phyloP scores from a whole-genome alignment of 2,329 filamentous ascomycete genomes.

The Cladobotryum mycophilum region DNA sequence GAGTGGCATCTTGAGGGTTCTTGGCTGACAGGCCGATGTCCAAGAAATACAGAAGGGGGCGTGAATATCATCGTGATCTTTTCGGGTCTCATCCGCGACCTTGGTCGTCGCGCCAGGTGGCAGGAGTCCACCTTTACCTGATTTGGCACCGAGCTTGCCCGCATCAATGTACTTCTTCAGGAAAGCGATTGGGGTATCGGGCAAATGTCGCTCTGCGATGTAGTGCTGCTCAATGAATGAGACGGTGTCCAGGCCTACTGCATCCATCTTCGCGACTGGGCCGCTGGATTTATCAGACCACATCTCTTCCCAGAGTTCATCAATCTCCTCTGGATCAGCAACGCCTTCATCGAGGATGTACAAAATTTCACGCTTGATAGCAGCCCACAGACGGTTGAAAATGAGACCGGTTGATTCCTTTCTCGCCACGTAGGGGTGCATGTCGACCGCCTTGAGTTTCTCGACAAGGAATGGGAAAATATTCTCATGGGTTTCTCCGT shows the following conservation, averaged over 20 bases:
- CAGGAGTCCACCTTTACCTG: no score
- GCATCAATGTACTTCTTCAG: no score
- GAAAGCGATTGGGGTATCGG: constrained; percentile 2
- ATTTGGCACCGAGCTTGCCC: no score
- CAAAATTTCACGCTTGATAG: constrained; percentile 46
- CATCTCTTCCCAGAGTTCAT: constrained; percentile 40
- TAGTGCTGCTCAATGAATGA: constrained; percentile 49
- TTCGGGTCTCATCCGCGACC: no score
- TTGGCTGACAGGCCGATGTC: no score
- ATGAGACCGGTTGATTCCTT: constrained; percentile 49
- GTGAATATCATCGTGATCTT: no score
- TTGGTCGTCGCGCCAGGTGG: no score
- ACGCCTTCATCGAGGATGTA: constrained; percentile 45
- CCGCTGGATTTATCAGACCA: constrained; percentile 18
- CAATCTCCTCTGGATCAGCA: constrained; percentile 41
- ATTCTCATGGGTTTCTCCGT: constrained; percentile 34
- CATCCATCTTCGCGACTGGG: constrained; percentile 34
- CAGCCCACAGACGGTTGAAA: constrained; percentile 52
- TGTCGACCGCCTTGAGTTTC: constrained; percentile 33
- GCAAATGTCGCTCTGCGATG: constrained; percentile 40
- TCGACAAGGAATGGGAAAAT: constrained; percentile 41
- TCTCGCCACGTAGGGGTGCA: constrained; percentile 34
- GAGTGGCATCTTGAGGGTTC: no score
- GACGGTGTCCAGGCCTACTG: constrained; percentile 47
- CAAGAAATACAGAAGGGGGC: no score